Conservation (phyloP, 805 yeast genomes). For the Pichia pseudocactophila region DNA sequence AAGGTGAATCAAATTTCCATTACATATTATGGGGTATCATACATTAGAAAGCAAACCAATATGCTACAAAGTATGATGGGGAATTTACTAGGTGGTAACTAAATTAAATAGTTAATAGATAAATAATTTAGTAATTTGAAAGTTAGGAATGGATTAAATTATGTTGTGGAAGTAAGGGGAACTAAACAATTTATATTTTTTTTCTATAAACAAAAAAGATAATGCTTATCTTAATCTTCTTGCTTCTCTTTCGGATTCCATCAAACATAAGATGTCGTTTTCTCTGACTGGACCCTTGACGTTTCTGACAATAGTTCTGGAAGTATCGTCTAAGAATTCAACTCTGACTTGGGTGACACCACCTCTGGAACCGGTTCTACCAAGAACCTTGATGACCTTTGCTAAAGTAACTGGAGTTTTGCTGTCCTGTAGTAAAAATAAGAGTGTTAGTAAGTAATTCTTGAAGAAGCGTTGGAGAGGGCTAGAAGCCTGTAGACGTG, state of each 20-base stretch:
- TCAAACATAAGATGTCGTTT: conserved; percentile 95
- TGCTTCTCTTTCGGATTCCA: conserved; percentile 99
- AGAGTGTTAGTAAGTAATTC: too few species aligned
- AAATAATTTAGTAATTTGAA: not conserved
- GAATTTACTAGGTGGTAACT: conserved; percentile 37
- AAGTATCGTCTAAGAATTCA: conserved; percentile 89
- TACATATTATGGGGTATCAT: conserved; percentile 22
- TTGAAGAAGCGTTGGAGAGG: too few species aligned
- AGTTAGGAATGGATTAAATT: too few species aligned
- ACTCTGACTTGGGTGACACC: conserved; percentile 99
- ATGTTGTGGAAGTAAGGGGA: not conserved
- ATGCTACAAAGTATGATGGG: conserved; percentile 71
- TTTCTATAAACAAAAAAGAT: not conserved
- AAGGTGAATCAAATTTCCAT: conserved; percentile 25
- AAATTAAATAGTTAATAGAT: too few species aligned
- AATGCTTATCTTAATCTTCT: conserved; percentile 69
- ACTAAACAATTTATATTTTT: too few species aligned
- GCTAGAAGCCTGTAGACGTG: too few species aligned
- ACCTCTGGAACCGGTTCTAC: conserved; percentile 99
- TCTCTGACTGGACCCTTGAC: conserved; percentile 97
- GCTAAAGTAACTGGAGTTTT: conserved; percentile 97
- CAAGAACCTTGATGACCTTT: conserved; percentile 98
- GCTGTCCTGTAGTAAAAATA: conserved; percentile 36
- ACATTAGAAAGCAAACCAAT: conserved; percentile 43
- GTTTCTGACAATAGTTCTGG: conserved; percentile 95